Percentiles rank a stretch among this genome's conserved stretches.
Conservation (phyloP, 2,329 filamentous ascomycete genomes). For the Pyrenophora teres region DNA sequence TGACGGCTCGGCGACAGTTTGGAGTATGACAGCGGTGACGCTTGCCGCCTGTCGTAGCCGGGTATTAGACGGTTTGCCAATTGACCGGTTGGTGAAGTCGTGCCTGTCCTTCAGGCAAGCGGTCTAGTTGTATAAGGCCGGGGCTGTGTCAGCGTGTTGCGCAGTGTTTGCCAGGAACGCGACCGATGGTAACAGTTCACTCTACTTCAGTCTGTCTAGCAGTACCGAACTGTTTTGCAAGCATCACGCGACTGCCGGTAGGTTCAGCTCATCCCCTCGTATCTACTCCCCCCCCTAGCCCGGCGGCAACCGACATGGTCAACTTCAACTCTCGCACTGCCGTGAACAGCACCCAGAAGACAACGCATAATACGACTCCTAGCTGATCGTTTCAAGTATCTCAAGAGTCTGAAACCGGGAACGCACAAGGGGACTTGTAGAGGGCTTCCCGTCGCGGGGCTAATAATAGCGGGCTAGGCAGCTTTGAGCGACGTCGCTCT, state of each 20-base stretch:
- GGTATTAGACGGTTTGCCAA: slow-evolving; percentile 7
- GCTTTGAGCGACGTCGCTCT: slow-evolving; percentile 18
- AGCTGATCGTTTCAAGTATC: slow-evolving; percentile 25
- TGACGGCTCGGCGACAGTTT: slow-evolving; percentile 17
- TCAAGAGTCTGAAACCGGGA: slow-evolving; percentile 29
- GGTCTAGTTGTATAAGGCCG: slow-evolving; percentile 18
- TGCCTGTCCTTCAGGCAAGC: slow-evolving; percentile 3
- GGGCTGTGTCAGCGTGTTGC: slow-evolving; percentile 12
- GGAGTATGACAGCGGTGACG: slow-evolving; percentile 4
- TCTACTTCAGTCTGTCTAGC: slow-evolving; percentile 9
- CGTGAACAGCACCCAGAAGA: slow-evolving; percentile 5
- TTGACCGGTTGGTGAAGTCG: slow-evolving; percentile 6
- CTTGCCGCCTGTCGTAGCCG: slow-evolving; percentile 11
- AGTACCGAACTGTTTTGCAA: not conserved
- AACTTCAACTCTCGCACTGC: slow-evolving; percentile 1
- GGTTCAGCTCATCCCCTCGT: not conserved
- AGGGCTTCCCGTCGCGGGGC: slow-evolving; percentile 12
- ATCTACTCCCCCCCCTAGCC: slow-evolving; percentile 2
- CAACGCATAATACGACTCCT: slow-evolving; percentile 19
- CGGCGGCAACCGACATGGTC: not conserved
- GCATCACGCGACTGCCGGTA: slow-evolving; percentile 4
- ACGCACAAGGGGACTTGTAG: slow-evolving; percentile 16
- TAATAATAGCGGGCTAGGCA: slow-evolving; percentile 17
- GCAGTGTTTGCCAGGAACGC: slow-evolving; percentile 6
- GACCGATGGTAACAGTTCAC: slow-evolving; percentile 10